A percentile compares a stretch with the other conserved stretches of the same genome.
These are phyloP conservation scores for Stachybotrys echinatus DNA, from an alignment of 2,329 filamentous ascomycete genomes.

Conservation along the genomic window DNA sequence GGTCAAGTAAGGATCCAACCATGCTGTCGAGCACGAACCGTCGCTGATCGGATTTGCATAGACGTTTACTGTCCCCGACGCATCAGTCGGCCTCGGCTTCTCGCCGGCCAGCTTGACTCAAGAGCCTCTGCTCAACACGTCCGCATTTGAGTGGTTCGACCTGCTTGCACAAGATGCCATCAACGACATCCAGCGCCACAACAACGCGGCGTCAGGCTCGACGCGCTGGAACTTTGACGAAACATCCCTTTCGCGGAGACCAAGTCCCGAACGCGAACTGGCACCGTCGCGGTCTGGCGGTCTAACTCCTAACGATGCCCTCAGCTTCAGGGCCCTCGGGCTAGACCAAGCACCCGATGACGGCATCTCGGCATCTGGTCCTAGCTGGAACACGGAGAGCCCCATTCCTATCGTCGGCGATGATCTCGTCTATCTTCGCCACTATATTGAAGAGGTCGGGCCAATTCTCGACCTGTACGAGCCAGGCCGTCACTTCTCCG, in stretches of 20 bases:
- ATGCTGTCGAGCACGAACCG: background rate
- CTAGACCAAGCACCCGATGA: background rate
- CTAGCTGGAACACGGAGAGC: background rate
- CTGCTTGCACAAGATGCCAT: background rate
- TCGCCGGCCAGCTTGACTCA: background rate
- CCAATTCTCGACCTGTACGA: constrained; percentile 11
- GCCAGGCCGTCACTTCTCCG: constrained; percentile 8
- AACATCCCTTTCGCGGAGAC: background rate
- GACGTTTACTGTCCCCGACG: background rate
- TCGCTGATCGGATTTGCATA: background rate
- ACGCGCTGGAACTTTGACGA: constrained; percentile 1
- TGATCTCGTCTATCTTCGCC: constrained; percentile 5
- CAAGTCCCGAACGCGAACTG: background rate
- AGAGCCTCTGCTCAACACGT: background rate
- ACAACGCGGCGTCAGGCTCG: background rate
- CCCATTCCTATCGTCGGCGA: background rate
- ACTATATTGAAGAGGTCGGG: constrained; percentile 8
- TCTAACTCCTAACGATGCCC: background rate
- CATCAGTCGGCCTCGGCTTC: background rate
- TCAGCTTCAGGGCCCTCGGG: background rate
- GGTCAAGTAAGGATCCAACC: background rate
- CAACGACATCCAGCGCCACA: constrained; percentile 1
- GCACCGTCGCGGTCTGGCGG: background rate
- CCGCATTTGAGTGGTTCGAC: constrained; percentile 1
- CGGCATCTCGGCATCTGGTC: background rate